phyloP scores from a whole-genome alignment of 108 stramenopile genomes.

The Fistulifera solaris region DNA sequence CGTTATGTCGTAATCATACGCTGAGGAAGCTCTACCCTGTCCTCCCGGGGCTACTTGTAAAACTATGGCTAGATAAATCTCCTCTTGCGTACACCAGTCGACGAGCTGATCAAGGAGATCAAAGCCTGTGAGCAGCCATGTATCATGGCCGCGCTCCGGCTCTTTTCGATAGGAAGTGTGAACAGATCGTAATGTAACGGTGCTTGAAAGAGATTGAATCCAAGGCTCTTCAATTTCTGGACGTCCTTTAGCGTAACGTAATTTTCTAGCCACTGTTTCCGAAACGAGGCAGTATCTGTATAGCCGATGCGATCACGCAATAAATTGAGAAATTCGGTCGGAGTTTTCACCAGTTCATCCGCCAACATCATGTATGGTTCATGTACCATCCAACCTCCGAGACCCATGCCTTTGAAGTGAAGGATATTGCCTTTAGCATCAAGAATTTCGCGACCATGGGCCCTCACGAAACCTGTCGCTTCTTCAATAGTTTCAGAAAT shows the following conservation, averaged over 20 bases:
- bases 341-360: not conserved
- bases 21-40: not conserved
- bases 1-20: not conserved
- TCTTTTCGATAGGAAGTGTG: slow-evolving; percentile 2
- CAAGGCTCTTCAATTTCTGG: not conserved
- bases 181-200: slow-evolving; percentile 2
- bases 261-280: not conserved
- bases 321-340: not conserved
- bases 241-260: not conserved
- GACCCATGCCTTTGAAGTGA: not conserved
- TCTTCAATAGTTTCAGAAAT: too few relatives aligned
- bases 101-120: not conserved
- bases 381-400: slow-evolving; percentile 2
- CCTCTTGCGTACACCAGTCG: not conserved
- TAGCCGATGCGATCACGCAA: not conserved
- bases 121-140: not conserved
- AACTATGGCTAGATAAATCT: not conserved
- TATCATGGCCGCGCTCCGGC: not conserved
- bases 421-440: not conserved
- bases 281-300: not conserved
- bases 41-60: slow-evolving; percentile 1
- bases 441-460: not conserved
- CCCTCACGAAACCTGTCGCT: not conserved
- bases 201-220: not conserved
- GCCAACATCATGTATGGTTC: slow-evolving; percentile 5